Conservation (phyloP, 257 asterid species). For the Nicotiana benthamiana region DNA sequence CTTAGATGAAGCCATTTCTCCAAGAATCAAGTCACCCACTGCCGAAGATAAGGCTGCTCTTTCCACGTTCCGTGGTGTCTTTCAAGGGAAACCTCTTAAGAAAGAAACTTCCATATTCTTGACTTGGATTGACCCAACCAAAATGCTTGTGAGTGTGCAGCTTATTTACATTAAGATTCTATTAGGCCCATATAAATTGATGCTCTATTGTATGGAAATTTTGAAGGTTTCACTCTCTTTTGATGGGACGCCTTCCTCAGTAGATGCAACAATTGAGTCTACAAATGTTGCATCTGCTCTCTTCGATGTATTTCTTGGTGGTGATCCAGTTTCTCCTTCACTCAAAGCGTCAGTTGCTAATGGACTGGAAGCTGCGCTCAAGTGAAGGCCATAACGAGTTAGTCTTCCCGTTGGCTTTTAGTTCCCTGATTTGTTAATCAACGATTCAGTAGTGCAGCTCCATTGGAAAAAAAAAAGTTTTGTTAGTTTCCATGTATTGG, state of each 20-base stretch:
- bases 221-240: slow-evolving; percentile 65
- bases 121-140: slow-evolving; percentile 77
- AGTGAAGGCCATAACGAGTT: slow-evolving; percentile 17
- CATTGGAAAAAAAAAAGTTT: neutral
- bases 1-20: slow-evolving; percentile 73
- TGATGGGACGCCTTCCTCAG: slow-evolving; percentile 46
- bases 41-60: slow-evolving; percentile 61
- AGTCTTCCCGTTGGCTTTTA: neutral
- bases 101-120: slow-evolving; percentile 73
- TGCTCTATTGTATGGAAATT: neutral
- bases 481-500: neutral
- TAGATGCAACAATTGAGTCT: slow-evolving; percentile 76
- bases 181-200: neutral
- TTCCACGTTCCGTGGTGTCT: slow-evolving; percentile 49
- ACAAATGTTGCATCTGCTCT: slow-evolving; percentile 62
- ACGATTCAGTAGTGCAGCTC: neutral
- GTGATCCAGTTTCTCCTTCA: slow-evolving; percentile 70
- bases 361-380: slow-evolving; percentile 56
- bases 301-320: slow-evolving; percentile 80
- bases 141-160: slow-evolving; percentile 62
- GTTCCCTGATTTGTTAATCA: slow-evolving; percentile 2
- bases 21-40: slow-evolving; percentile 61
- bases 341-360: slow-evolving; percentile 58
- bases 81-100: slow-evolving; percentile 65
- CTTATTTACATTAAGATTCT: neutral